Evolutionary conservation across 495 filamentous ascomycete genomes (phyloP), one percentile per base, ranked within the genome.

Genomic region (Cudoniella acicularis): DNA sequence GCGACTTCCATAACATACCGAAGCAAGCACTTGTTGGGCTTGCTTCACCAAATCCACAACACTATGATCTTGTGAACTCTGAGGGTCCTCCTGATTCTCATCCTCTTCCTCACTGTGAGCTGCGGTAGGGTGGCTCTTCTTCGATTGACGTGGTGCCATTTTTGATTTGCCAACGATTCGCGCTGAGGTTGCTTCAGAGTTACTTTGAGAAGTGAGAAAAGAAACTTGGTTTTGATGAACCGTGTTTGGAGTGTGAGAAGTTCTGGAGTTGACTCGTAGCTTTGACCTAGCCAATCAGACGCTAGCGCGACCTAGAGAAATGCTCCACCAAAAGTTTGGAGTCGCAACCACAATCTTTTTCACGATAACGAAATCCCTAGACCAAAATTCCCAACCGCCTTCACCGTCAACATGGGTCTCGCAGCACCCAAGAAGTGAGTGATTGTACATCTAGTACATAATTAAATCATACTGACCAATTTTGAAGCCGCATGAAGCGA

Each of bases 401-500:
- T 49, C 49, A 36, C 41, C 46, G 27, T 49, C 58, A 72, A 59
- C 48, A 92, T 92, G 89, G 89, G 89, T 70, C 83, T 92, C 63
- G 81, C 88, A 64, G 88, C 71, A 40, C 84, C 86, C 52, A 81
- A 81, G 64, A 90, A 87, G 89, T 92, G 80, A 67, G 75, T 47
- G 30, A 27, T 10, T 40, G 22, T 17, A 56, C 52, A 49, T 54
- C 52, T 23, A n/a, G 17, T 30, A 10, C 49, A 24, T 42, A 10
- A 20, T 23, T 16, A 9, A n/a, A 21, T 40, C 27, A 52, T 24
- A 40, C 59, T 72, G 50, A 63, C 60, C 54, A 47, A n/a, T 51
- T 52, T 36, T 62, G 43, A 58, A 98, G 93, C 69, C 89, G 83
- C 65, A 83, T 79, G 30, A 96, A 93, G 71, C 80, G 97, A 51